Base-by-base conservation (phyloP, 768 basidiomycete genomes). In the Porphyrellus cyaneotinctus region DNA sequence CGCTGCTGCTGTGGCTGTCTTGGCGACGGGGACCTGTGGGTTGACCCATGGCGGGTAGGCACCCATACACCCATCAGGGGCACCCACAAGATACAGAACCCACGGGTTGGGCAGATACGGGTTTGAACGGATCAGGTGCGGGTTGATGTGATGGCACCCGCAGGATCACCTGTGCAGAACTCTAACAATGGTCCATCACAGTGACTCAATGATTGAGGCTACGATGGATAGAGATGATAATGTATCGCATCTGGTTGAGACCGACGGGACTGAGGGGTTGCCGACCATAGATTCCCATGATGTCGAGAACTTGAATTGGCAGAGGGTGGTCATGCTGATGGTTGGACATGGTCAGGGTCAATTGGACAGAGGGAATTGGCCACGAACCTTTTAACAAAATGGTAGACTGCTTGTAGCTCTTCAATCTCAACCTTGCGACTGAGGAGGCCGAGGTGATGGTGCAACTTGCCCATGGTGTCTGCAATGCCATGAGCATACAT, bases 211-310 rank as follows among this genome's bases (percentile, higher is more conserved):
- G 53, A 98, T 75, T 12, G 84, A 79, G 0, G 80, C 69, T 52
- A 99, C 77, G 58, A 87, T 74, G 0, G 83, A 68, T 5, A 97
- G 75, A 0, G 91, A 92, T 0, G 91, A 88, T 14, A 98, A 78
- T 0, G 98, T 2, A 73, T 75, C 7, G 88, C 82, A 58, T 95
- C 93, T 2, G 94, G 87, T 12, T 78, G 77, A 15, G 84, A 79
- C 3, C 92, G 85, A 17, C 84, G 81, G 8, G 83, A 75, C 54
- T 70, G 69, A 0, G 86, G 77, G 3, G 82, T 71, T 4, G 77
- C 75, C 7, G 92, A 88, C 86, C 95, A 98, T n/a, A 97, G 93
- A 90, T 72, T 97, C 95, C 17, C 93, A 87, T 13, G 95, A 91
- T 0, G 87, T 89, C 14, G 79, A 69, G n/a, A n/a, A n/a, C n/a